A percentile compares a stretch with the other conserved stretches of the same genome.
Conservation (phyloP, 1,284 basidiomycete species). For the Stereum hirsutum region DNA sequence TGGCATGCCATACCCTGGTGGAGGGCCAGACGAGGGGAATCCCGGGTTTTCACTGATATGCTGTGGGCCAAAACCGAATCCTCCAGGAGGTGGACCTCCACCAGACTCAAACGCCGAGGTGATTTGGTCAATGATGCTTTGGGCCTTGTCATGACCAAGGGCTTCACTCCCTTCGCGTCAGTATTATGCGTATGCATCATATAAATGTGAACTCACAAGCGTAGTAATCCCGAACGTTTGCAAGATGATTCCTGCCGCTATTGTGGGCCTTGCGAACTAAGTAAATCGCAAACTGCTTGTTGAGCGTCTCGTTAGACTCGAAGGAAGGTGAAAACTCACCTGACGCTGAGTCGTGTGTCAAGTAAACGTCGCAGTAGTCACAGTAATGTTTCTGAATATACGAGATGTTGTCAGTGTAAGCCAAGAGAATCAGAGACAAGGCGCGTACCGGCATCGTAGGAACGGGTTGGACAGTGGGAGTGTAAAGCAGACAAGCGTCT, state of each 20-base stretch:
- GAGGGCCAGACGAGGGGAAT: constrained; percentile 18
- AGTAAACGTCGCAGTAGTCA: constrained; percentile 89
- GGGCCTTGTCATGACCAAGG: constrained; percentile 92
- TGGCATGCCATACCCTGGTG: constrained; percentile 34
- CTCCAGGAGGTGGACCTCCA: constrained; percentile 76
- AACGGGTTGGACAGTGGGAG: no score
- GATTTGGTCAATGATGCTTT: constrained; percentile 94
- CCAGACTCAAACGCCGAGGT: constrained; percentile 83
- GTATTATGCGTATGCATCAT: constrained; percentile 2
- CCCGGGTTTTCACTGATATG: constrained; percentile 33
- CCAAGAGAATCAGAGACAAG: no score
- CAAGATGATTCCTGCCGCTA: constrained; percentile 90
- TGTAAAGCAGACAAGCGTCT: no score
- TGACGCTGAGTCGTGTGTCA: constrained; percentile 86
- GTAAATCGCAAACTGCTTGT: constrained; percentile 3
- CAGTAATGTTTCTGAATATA: constrained; percentile 71
- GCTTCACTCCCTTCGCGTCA: constrained; percentile 35
- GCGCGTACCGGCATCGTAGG: no score
- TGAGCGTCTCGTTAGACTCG: constrained; percentile 9
- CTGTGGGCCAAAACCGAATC: constrained; percentile 73
- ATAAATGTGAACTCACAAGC: constrained; percentile 55
- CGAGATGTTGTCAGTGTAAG: no score
- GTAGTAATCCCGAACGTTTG: constrained; percentile 97
- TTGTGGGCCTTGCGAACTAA: constrained; percentile 96
- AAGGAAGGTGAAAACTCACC: constrained; percentile 32